phyloP scores from a whole-genome alignment of 2,329 filamentous ascomycete species.

The Ascosphaera pollenicola region DNA sequence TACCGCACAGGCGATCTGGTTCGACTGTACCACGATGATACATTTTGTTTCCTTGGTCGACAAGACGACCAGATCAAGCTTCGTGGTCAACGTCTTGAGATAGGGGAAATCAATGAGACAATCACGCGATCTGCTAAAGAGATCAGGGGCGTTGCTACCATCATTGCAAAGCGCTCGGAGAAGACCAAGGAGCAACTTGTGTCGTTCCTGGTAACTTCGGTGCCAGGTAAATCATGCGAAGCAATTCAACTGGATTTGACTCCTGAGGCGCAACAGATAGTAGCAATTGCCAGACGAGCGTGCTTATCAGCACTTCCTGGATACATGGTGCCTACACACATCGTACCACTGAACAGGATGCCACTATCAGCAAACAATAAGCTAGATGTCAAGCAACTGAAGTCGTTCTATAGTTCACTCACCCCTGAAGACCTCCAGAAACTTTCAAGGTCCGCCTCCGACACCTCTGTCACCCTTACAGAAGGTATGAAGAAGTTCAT shows the following conservation, averaged over 20 bases:
- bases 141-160: conserved; percentile 49
- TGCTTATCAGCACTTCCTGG: conserved; percentile 28
- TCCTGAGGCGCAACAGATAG: background rate
- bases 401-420: conserved; percentile 40
- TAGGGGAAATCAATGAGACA: conserved; percentile 74
- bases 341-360: conserved; percentile 49
- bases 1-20: conserved; percentile 86
- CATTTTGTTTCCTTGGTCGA: conserved; percentile 70
- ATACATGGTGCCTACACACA: conserved; percentile 54
- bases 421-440: conserved; percentile 38
- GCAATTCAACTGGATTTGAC: background rate
- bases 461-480: conserved; percentile 11
- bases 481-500: conserved; percentile 27
- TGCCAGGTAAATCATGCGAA: background rate
- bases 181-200: conserved; percentile 68
- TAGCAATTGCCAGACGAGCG: background rate
- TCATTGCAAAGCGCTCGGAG: conserved; percentile 48
- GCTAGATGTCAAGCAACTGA: conserved; percentile 51
- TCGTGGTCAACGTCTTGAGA: conserved; percentile 68
- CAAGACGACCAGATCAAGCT: conserved; percentile 87
- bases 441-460: conserved; percentile 19
- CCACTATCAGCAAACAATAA: conserved; percentile 76
- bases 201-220: conserved; percentile 43
- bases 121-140: conserved; percentile 38
- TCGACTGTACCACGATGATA: conserved; percentile 54